phyloP scores from a whole-genome alignment of 306 rosid species.

The Corylus heterophylla region DNA sequence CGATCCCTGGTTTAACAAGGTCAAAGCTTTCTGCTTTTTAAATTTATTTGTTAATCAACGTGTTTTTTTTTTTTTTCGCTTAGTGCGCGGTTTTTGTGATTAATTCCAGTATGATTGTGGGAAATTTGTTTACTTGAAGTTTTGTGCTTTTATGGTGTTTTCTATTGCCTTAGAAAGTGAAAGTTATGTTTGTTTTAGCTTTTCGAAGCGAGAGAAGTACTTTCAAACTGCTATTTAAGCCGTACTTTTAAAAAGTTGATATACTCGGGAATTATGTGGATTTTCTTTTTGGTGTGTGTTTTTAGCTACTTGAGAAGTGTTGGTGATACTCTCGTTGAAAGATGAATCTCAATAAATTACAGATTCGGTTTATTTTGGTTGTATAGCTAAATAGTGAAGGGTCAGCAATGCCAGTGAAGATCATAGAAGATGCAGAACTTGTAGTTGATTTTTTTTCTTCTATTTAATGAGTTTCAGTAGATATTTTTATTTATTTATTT shows the following conservation, averaged over 20 bases:
- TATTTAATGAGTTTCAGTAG: neutral
- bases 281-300: neutral
- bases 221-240: neutral
- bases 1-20: constrained; percentile 99
- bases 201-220: neutral
- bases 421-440: neutral
- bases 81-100: neutral
- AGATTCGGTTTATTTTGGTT: neutral
- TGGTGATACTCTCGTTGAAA: neutral
- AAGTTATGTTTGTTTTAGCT: neutral
- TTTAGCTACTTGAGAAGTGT: neutral
- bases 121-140: neutral
- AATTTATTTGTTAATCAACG: neutral
- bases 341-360: neutral
- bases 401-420: neutral
- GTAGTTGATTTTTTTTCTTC: neutral
- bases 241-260: neutral
- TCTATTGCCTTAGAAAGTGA: neutral
- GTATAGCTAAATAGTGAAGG: neutral
- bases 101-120: neutral
- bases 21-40: constrained; percentile 4
- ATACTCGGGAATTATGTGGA: neutral
- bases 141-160: neutral
- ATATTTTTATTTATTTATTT: no score
- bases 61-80: neutral